These are phyloP conservation scores for Furcasterigmium furcatum DNA, from an alignment of 2,329 filamentous ascomycete genomes.

Conservation along the genomic window DNA sequence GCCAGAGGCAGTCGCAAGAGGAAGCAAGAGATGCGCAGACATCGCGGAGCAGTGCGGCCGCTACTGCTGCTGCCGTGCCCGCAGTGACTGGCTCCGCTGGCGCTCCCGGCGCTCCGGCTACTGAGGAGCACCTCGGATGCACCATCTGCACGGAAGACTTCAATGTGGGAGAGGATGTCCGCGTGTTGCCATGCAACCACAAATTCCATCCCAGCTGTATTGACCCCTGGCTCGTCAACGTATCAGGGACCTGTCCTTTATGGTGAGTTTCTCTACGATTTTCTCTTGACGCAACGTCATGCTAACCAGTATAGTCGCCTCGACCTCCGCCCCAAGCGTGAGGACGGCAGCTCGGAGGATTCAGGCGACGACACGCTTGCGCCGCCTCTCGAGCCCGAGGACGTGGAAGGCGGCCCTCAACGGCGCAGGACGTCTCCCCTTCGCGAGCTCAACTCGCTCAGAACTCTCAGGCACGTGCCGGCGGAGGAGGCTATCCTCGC, in stretches of 20 bases:
- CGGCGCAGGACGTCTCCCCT: conserved; percentile 47
- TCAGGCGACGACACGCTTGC: conserved; percentile 24
- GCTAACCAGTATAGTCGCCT: conserved; percentile 42
- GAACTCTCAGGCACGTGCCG: conserved; percentile 55
- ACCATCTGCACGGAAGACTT: conserved; percentile 72
- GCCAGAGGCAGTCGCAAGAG: background rate
- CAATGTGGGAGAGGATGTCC: conserved; percentile 61
- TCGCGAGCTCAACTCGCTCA: conserved; percentile 53
- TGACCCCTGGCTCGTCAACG: conserved; percentile 67
- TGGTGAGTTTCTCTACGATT: conserved; percentile 60
- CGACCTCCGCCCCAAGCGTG: conserved; percentile 44
- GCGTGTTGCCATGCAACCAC: conserved; percentile 65
- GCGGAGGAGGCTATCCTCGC: conserved; percentile 61
- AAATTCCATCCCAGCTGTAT: conserved; percentile 67
- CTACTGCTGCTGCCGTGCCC: conserved; percentile 14
- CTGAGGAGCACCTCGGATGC: conserved; percentile 49
- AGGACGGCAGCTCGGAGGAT: conserved; percentile 13
- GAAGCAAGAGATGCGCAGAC: background rate
- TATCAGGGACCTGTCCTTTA: conserved; percentile 66
- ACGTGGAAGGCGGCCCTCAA: conserved; percentile 22
- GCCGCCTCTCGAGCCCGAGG: conserved; percentile 36
- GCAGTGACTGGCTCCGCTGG: background rate
- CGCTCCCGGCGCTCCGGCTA: background rate
- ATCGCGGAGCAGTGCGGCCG: conserved; percentile 10
- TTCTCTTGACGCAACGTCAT: no score